A percentile compares a stretch with the other conserved stretches of the same genome.
These are phyloP conservation scores for Plasmopara halstedii DNA, from an alignment of 352 stramenopile genomes.

Conservation along the genomic window DNA sequence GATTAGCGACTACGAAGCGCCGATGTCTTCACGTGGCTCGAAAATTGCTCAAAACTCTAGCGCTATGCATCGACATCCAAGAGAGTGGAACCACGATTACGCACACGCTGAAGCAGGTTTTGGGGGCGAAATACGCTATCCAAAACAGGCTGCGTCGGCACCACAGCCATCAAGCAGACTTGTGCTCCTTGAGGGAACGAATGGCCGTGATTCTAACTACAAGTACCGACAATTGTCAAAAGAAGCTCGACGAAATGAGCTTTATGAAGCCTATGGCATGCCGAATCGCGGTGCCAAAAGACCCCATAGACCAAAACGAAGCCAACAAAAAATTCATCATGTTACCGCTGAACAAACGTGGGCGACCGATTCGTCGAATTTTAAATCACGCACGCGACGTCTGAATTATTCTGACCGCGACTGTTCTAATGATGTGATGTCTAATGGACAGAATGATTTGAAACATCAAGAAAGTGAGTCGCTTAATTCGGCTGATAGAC, in stretches of 20 bases:
- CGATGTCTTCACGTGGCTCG: constrained; percentile 3
- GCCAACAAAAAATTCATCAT: constrained; percentile 47
- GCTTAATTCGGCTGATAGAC: constrained; percentile 3
- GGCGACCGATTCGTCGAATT: constrained; percentile 15
- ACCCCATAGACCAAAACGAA: constrained; percentile 41
- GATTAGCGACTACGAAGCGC: constrained; percentile 3
- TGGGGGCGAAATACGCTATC: constrained; percentile 20
- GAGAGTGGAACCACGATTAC: constrained; percentile 36
- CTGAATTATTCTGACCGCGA: constrained; percentile 15
- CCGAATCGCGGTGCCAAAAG: constrained; percentile 4
- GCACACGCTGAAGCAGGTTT: constrained; percentile 16
- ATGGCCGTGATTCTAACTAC: constrained; percentile 3
- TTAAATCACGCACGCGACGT: constrained; percentile 25
- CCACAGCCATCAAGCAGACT: constrained; percentile 29
- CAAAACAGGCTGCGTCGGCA: constrained; percentile 8
- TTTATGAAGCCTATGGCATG: constrained; percentile 67
- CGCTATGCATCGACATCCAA: constrained; percentile 4
- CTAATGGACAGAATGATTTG: constrained; percentile 7
- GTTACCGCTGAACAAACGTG: constrained; percentile 30
- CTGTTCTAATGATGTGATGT: constrained; percentile 9
- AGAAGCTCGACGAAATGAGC: constrained; percentile 40
- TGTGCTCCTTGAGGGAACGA: constrained; percentile 35
- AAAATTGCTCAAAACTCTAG: constrained; percentile 4
- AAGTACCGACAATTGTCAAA: constrained; percentile 30
- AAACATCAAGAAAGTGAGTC: constrained; percentile 7